Evolutionary conservation across 1,284 basidiomycete species (phyloP), one percentile per base, ranked within the genome.

Genomic region (Vanrija pseudolonga): DNA sequence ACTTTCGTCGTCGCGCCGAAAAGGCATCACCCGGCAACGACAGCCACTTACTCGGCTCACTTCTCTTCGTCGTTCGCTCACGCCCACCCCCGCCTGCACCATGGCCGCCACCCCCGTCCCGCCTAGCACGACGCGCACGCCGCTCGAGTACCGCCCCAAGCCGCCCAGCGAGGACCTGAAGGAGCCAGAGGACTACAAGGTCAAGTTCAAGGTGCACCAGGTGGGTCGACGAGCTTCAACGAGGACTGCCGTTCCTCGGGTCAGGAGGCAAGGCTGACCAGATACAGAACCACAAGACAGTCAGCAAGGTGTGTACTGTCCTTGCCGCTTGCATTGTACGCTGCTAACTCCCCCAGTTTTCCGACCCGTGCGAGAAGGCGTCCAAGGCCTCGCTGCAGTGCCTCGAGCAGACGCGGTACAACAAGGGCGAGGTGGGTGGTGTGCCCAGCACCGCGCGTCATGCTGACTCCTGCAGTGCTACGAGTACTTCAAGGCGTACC

Each of bases 381-480:
- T 64, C 63, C 40, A 73, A 73, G 57, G 75, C 74, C 7, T 71
- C 71, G 4, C 57, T 73, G 18, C 63, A 72, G 24, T 77, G 75
- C 49, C 64, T 77, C 53, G 75, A 77, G 55, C 58, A 67, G 51
- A 68, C 73, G 53, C 72, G 73, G 53, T 77, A 77, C 56, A 77
- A 77, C 55, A 61, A 69, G 42, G 65, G 68, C 43, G 75, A 76
- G 61, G 73, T 76, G 55, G 52, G 69, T 59, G 8, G 14, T 14
- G 28, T 3, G 17, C 15, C 40, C n/a, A n/a, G n/a, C n/a, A n/a
- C n/a, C n/a, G n/a, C n/a, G n/a, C n/a, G n/a, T n/a, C 17, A 9
- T 18, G 37, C 44, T 54, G 32, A 50, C 43, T 0, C 26, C n/a
- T n/a, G n/a, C 45, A 76, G 74, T 76, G 75, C 56, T 64, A 71